Evolutionary conservation across 208 protist species (phyloP).

Genomic region (Leishmania major): DNA sequence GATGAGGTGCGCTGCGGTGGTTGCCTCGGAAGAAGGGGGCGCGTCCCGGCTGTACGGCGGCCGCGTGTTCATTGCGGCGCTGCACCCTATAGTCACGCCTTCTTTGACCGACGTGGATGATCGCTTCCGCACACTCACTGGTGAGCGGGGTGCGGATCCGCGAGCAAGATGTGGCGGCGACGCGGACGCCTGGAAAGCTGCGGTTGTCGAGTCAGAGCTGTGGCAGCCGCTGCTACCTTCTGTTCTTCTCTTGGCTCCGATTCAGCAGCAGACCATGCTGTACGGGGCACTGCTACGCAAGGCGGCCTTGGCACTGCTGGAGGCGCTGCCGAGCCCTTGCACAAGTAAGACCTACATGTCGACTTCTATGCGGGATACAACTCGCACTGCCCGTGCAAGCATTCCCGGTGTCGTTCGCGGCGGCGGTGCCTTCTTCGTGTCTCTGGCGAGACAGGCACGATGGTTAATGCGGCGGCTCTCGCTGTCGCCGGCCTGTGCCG

Average conservation of each 20-base stretch:
- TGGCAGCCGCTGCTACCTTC: conserved; percentile 4
- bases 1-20: conserved; percentile 6
- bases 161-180: not conserved
- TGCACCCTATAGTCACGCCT: not conserved
- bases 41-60: not conserved
- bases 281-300: conserved; percentile 36
- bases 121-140: not conserved
- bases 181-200: not conserved
- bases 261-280: conserved; percentile 21
- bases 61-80: conserved; percentile 1
- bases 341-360: too few species aligned
- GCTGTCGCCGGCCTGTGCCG: not conserved
- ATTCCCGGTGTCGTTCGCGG: conserved; percentile 36
- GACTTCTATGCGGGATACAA: not conserved
- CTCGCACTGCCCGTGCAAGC: not conserved
- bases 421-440: conserved; percentile 50
- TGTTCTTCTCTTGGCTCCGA: conserved; percentile 41
- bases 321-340: conserved; percentile 21
- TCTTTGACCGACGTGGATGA: not conserved
- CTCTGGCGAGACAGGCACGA: conserved; percentile 29
- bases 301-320: conserved; percentile 17
- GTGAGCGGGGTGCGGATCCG: not conserved
- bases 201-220: not conserved
- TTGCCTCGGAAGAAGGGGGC: not conserved
- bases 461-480: conserved; percentile 8